Evolutionary conservation across 352 stramenopile species (phyloP).

Genomic region (Blastocystis sp.): DNA sequence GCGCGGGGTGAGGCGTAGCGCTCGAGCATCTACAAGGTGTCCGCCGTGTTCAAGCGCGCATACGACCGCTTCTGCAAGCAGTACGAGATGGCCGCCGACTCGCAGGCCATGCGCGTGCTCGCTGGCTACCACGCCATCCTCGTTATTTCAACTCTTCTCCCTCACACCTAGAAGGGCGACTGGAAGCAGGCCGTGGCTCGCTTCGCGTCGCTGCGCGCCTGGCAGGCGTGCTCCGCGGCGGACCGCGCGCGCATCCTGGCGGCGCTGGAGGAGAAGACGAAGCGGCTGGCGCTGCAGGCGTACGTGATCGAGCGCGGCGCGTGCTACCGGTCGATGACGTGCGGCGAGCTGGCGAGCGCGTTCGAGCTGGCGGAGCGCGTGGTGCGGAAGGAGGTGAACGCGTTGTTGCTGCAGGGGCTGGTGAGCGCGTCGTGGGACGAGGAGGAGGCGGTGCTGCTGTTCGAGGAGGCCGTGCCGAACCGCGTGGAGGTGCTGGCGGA

Average conservation of each 20-base stretch:
- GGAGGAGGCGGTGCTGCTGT: too few relatives aligned
- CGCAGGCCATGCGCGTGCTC: constrained; percentile 14
- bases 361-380: neutral
- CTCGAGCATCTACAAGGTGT: constrained; percentile 24
- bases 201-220: neutral
- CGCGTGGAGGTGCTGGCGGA: too few relatives aligned
- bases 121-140: constrained; percentile 22
- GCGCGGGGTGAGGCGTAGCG: neutral
- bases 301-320: constrained; percentile 7
- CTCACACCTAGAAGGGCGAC: constrained; percentile 15
- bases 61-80: neutral
- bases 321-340: neutral
- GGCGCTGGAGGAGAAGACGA: neutral
- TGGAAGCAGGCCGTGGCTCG: neutral
- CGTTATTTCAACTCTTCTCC: neutral
- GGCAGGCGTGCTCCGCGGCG: neutral
- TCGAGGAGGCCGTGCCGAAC: too few relatives aligned
- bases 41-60: constrained; percentile 30
- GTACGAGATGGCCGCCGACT: too few relatives aligned
- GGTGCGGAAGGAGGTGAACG: constrained; percentile 28
- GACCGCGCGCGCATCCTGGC: neutral
- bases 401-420: constrained; percentile 26
- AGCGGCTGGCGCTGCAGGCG: constrained; percentile 26
- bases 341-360: neutral
- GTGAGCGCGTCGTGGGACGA: constrained; percentile 44